phyloP scores from a whole-genome alignment of 768 basidiomycete species.

The Xerocomus brunneocitrinus region DNA sequence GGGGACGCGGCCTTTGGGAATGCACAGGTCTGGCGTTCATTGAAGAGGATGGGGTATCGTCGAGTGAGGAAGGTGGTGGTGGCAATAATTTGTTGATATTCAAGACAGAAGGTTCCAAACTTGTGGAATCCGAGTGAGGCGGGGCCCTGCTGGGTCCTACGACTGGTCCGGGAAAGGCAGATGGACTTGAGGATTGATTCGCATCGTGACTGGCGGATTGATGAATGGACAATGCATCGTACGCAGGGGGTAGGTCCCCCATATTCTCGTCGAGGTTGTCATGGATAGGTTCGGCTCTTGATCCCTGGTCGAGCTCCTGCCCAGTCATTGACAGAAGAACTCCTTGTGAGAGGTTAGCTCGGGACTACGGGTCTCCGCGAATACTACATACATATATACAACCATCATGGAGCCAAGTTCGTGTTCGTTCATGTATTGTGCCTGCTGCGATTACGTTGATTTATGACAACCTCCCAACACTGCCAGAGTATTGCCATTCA shows the following conservation, averaged over 20 bases:
- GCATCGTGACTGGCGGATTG: neutral
- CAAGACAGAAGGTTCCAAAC: neutral
- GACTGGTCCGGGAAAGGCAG: neutral
- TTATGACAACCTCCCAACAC: neutral
- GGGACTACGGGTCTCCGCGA: neutral
- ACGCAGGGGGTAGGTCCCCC: conserved; percentile 14
- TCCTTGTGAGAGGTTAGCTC: too few relatives aligned
- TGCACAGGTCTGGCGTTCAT: neutral
- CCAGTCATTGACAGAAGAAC: neutral
- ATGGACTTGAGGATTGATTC: neutral
- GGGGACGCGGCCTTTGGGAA: neutral
- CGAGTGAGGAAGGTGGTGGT: neutral
- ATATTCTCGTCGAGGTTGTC: neutral
- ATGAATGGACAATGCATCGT: conserved; percentile 6
- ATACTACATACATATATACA: too few relatives aligned
- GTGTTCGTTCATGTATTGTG: neutral
- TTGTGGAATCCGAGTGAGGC: too few relatives aligned
- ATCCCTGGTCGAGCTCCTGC: conserved; percentile 1
- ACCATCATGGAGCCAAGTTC: neutral
- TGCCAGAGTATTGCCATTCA: too few relatives aligned
- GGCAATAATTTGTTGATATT: neutral
- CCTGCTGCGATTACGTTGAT: neutral
- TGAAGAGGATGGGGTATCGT: neutral
- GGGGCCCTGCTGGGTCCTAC: neutral
- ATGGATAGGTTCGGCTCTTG: neutral